A percentile compares a stretch with the other conserved stretches of the same genome.
phyloP scores from a whole-genome alignment of 73 alveolate genomes.

The Symbiodinium natans region DNA sequence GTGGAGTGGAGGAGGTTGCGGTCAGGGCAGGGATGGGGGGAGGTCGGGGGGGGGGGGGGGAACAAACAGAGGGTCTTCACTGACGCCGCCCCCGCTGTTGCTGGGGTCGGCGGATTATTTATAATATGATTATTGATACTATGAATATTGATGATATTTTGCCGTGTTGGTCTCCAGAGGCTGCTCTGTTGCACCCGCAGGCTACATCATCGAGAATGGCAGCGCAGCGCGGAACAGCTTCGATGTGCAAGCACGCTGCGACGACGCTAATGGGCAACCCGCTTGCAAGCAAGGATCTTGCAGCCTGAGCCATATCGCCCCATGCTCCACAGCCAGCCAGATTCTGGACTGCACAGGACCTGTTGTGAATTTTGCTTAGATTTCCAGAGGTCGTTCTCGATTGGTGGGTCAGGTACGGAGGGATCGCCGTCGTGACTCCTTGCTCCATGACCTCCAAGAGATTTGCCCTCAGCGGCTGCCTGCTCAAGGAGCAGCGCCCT shows the following conservation, averaged over 20 bases:
- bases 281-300: neutral
- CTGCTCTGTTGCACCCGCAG: neutral
- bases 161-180: too few relatives aligned
- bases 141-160: too few relatives aligned
- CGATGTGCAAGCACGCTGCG: slow-evolving; percentile 41
- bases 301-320: too few relatives aligned
- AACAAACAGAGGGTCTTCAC: too few relatives aligned
- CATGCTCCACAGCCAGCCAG: neutral
- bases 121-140: too few relatives aligned
- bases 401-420: slow-evolving; percentile 21
- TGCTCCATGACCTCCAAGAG: slow-evolving; percentile 67
- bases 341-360: too few relatives aligned
- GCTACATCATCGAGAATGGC: slow-evolving; percentile 52
- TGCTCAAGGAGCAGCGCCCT: slow-evolving; percentile 51
- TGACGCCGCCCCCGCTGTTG: too few relatives aligned
- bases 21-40: too few relatives aligned
- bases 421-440: slow-evolving; percentile 17
- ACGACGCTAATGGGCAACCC: slow-evolving; percentile 36
- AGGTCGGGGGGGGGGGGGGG: too few relatives aligned
- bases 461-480: slow-evolving; percentile 65
- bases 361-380: too few relatives aligned
- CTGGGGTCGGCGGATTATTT: too few relatives aligned
- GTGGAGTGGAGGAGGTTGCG: too few relatives aligned
- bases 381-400: neutral
- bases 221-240: slow-evolving; percentile 33